These are phyloP conservation scores for Chaetothyriales sp. DNA, from an alignment of 2,329 filamentous ascomycete genomes.

Conservation along the genomic window DNA sequence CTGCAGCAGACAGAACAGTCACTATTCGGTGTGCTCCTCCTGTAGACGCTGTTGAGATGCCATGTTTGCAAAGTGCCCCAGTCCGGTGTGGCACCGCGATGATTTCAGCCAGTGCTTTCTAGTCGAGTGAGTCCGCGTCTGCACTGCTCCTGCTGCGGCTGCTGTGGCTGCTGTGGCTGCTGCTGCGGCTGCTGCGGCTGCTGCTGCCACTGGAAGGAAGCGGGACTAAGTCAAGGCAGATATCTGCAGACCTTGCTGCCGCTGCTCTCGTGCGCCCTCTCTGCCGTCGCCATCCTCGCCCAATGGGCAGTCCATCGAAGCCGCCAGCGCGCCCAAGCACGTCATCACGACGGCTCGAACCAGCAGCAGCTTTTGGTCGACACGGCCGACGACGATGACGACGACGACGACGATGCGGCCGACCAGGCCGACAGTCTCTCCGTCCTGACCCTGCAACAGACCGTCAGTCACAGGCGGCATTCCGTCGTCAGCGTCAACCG, in stretches of 20 bases:
- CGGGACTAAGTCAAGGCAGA: conserved; percentile 31
- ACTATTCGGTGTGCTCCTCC: not conserved
- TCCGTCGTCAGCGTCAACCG: conserved; percentile 56
- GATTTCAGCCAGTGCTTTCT: conserved; percentile 51
- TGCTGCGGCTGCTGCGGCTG: not conserved
- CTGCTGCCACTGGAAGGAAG: not conserved
- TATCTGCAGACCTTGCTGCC: conserved; percentile 73
- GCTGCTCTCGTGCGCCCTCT: conserved; percentile 54
- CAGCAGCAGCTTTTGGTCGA: conserved; percentile 26
- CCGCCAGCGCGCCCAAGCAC: conserved; percentile 1
- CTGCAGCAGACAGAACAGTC: no score
- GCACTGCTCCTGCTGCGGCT: not conserved
- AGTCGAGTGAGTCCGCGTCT: conserved; percentile 31
- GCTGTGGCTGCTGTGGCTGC: no score
- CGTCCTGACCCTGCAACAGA: conserved; percentile 42
- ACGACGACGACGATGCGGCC: conserved; percentile 10
- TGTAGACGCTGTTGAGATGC: conserved; percentile 7
- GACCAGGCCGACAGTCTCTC: conserved; percentile 40
- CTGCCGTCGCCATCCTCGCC: conserved; percentile 48
- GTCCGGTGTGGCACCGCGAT: conserved; percentile 46
- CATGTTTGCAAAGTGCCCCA: conserved; percentile 45
- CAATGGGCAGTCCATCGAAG: not conserved
- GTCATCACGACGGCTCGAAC: conserved; percentile 14
- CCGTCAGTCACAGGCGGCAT: conserved; percentile 33
- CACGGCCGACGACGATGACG: conserved; percentile 46